Evolutionary conservation across 805 yeast species (phyloP).

Genomic region (Ogataea ganodermae): DNA sequence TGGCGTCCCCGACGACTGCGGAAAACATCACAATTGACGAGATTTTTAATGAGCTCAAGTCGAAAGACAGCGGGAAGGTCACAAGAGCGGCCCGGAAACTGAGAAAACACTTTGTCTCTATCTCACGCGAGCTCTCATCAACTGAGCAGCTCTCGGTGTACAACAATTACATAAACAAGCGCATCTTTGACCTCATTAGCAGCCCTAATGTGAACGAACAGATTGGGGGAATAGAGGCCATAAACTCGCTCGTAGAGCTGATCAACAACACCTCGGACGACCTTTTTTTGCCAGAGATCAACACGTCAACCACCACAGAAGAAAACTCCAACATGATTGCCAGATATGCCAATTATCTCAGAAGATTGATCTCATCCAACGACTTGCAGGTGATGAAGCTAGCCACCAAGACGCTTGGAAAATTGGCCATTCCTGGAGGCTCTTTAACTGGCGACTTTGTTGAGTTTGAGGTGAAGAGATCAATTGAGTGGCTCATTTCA

Average conservation of each 20-base stretch:
- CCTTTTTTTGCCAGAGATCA: slow-evolving; percentile 36
- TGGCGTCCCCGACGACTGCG: slow-evolving; percentile 10
- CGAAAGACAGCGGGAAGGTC: slow-evolving; percentile 45
- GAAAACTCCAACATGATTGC: slow-evolving; percentile 88
- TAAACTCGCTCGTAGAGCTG: slow-evolving; percentile 82
- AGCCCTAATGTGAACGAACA: slow-evolving; percentile 70
- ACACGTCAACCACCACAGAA: slow-evolving; percentile 44
- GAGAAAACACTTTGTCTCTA: slow-evolving; percentile 63
- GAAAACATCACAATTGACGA: slow-evolving; percentile 43
- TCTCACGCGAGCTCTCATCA: slow-evolving; percentile 73
- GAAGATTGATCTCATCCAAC: slow-evolving; percentile 76
- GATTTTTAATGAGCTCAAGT: slow-evolving; percentile 53
- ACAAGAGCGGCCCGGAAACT: slow-evolving; percentile 68
- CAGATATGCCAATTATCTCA: slow-evolving; percentile 83
- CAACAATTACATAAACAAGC: slow-evolving; percentile 82
- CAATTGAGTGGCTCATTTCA: slow-evolving; percentile 88
- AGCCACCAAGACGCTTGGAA: slow-evolving; percentile 87
- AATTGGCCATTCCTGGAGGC: slow-evolving; percentile 86
- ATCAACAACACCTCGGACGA: slow-evolving; percentile 60
- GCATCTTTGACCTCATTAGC: slow-evolving; percentile 81
- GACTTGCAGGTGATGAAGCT: slow-evolving; percentile 83
- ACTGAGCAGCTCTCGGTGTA: slow-evolving; percentile 80
- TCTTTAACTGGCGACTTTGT: slow-evolving; percentile 89
- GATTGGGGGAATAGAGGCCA: slow-evolving; percentile 89
- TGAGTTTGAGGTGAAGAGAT: slow-evolving; percentile 85